A percentile compares a stretch with the other conserved stretches of the same genome.
These are phyloP conservation scores for Odonthalia washingtoniensis DNA, from an alignment of 31 red algal species.

Conservation along the genomic window DNA sequence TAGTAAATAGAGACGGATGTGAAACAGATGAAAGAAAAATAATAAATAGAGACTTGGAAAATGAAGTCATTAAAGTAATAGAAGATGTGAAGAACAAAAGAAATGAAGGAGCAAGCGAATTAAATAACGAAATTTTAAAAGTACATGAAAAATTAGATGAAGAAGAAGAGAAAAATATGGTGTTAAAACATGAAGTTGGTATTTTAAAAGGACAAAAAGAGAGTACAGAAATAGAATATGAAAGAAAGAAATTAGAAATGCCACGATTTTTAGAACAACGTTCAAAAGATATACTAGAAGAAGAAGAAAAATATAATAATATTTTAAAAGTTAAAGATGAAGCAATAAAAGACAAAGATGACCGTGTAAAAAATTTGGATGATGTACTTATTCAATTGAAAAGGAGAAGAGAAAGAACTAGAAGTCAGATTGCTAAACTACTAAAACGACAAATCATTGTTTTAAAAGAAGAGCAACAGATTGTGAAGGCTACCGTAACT, in stretches of 20 bases:
- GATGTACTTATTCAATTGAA: background rate
- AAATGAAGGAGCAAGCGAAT: background rate
- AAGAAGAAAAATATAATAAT: constrained; percentile 16
- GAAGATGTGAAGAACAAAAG: background rate
- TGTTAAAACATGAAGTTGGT: constrained; percentile 38
- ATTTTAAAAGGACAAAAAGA: constrained; percentile 42
- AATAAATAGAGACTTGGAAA: constrained; percentile 40
- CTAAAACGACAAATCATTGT: background rate
- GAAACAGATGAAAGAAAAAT: background rate
- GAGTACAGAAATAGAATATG: constrained; percentile 54
- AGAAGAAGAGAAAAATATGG: constrained; percentile 46
- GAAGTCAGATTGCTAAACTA: background rate
- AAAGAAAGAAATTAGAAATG: constrained; percentile 19
- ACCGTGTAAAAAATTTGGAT: background rate
- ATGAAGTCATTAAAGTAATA: constrained; percentile 28
- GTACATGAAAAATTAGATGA: constrained; percentile 48
- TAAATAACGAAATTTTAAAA: constrained; percentile 28
- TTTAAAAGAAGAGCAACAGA: background rate
- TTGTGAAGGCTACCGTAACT: background rate
- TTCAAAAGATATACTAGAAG: constrained; percentile 35
- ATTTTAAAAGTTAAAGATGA: background rate
- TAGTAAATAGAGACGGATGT: constrained; percentile 4
- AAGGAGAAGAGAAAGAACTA: background rate
- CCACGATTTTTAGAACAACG: constrained; percentile 31
- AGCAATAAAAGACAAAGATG: background rate